Base-by-base conservation (phyloP, 2,329 filamentous ascomycete species). In the Alternaria sp. region DNA sequence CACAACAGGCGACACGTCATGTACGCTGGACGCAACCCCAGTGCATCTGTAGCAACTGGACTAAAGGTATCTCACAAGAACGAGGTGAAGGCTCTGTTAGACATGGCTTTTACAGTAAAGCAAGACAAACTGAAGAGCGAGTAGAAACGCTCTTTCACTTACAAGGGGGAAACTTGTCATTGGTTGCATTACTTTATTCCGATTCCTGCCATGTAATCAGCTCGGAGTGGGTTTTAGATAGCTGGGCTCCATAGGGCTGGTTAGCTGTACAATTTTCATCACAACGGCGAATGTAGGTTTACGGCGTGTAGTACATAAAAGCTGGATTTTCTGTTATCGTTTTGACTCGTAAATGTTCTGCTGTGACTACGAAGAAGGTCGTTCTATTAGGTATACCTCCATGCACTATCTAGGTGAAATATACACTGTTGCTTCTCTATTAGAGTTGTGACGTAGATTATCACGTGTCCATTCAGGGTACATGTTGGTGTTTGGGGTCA, bases 1-100 rank as follows among this genome's bases (percentile, higher is more conserved):
- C 94, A 98, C 83, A 89, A 96, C 81, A 88, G 91, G 76, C 93
- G 96, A 82, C 92, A 96, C 81, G 93, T 97, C 77, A 92, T 97
- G 88, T 99, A 98, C 79, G 95, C 95, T 60, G 95, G 95, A 68
- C 90, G 95, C 72, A 90, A 93, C 80, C 94, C 94, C 36, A 97
- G 92, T 74, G 94, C 95, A 14, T 94, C 90, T 65, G 94, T 98
- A 26, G 95, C 95, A 36, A 97, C 94, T 54, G 95, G 95, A 79
- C 82, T 95, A 75, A 99, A 99, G 88, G 82, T 85, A 42, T 87
- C 85, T 55, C 95, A 99, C 80, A 82, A 88, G 80, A 96, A 94
- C 86, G 95, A 99, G 83, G 95, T 98, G 85, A 85, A 91, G 77
- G 92, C 95, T 46, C 80, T 99, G 69, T 80, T 93, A 67, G 80